Evolutionary conservation across 148 eudicot species (phyloP).

Genomic region (Rheum nobile): DNA sequence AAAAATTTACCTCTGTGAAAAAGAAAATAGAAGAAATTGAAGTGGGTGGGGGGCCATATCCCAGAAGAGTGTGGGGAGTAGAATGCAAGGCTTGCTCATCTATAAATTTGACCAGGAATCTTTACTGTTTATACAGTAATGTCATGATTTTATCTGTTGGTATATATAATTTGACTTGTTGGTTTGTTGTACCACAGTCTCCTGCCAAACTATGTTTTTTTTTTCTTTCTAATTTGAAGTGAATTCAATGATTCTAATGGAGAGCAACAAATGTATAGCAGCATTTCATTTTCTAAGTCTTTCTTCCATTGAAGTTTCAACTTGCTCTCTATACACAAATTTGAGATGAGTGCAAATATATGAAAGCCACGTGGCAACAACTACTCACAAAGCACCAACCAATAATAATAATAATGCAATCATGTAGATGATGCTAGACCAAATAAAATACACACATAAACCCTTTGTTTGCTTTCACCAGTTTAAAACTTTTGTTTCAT

Average conservation of each 20-base stretch:
- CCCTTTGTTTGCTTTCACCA: neutral
- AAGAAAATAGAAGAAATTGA: too few relatives aligned
- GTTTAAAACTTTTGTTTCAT: neutral
- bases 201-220: too few relatives aligned
- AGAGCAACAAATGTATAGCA: neutral
- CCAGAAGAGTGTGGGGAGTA: neutral
- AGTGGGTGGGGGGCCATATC: neutral
- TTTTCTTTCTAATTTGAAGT: neutral
- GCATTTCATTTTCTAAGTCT: neutral
- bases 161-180: neutral
- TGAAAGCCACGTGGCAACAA: neutral
- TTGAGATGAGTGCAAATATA: neutral
- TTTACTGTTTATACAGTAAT: neutral
- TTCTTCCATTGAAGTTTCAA: conserved; percentile 2
- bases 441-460: neutral
- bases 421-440: conserved; percentile 6
- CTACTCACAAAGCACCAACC: neutral
- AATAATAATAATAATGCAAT: neutral
- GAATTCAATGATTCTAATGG: neutral
- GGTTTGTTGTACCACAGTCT: neutral
- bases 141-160: neutral
- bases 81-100: neutral
- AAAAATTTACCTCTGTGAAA: too few relatives aligned
- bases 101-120: neutral
- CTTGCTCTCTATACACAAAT: neutral